These are phyloP conservation scores for Emiliania huxleyi DNA, from an alignment of 78 protist genomes.

Conservation along the genomic window DNA sequence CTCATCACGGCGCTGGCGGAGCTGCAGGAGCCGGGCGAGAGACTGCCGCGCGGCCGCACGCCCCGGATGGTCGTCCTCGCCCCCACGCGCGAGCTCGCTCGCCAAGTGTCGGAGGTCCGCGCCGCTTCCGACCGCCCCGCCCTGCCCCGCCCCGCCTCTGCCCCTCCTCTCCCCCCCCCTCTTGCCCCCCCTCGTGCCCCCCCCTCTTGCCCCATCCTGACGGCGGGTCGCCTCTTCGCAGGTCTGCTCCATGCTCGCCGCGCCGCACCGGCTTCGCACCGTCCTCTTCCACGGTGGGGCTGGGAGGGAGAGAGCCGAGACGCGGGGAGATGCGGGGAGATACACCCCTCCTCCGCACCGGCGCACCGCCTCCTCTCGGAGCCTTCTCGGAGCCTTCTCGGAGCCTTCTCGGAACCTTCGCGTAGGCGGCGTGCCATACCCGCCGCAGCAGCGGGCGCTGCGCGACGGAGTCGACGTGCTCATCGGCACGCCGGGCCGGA, in stretches of 20 bases:
- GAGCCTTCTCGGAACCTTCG: too few species aligned
- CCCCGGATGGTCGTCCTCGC: conserved; percentile 32
- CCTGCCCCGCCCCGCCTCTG: too few species aligned
- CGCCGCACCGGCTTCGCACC: neutral
- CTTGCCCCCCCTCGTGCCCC: too few species aligned
- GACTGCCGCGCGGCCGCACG: neutral
- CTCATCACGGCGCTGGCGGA: neutral
- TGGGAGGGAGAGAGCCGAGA: too few species aligned
- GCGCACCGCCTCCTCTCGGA: too few species aligned
- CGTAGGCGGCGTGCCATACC: neutral
- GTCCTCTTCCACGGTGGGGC: neutral
- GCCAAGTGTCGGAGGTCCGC: neutral
- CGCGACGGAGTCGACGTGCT: conserved; percentile 34
- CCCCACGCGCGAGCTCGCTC: conserved; percentile 59
- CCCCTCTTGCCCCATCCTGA: too few species aligned
- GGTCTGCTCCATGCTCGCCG: neutral
- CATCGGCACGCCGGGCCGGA: conserved; percentile 50
- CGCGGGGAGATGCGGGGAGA: too few species aligned
- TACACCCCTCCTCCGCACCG: too few species aligned
- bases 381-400: too few species aligned
- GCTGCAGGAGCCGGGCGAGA: neutral
- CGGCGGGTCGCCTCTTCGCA: too few species aligned
- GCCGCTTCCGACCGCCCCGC: too few species aligned
- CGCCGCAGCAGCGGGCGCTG: neutral
- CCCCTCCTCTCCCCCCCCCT: too few species aligned